Evolutionary conservation across 345 rosid genomes (phyloP), one percentile per base, ranked within the genome.

Genomic region (Cardamine resedifolia): DNA sequence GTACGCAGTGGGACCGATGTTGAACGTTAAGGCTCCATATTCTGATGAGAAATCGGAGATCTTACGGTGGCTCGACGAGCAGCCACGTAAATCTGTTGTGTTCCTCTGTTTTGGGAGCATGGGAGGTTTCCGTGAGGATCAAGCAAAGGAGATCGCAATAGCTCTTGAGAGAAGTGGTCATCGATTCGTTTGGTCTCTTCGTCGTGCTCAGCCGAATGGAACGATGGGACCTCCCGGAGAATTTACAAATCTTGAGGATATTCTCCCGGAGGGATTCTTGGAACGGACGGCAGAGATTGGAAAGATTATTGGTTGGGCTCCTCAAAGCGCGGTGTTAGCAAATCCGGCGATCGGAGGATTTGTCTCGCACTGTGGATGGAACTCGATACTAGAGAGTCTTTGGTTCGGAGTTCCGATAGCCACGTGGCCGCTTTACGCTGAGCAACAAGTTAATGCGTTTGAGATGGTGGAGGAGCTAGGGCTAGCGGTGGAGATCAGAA

Each of bases 101-200:
- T 87, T 87, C 74, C 69, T 89, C 15, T 89, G 88, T 77, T 89
- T 89, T 52, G 87, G 95, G 43, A 87, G 91, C 85, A 62, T 26
- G 71, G 91, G 95, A 58, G 61, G 82, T 38, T 89, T 89, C 38
- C 43, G 30, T 41, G 81, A 50, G 28, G 76, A 68, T 4, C 92
- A 87, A 66, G 60, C 76, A 20, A 78, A 64, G 30, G 81, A 85
- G 58, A 77, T 83, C 1, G 89, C 89, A 0, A 0, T 8, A 3
- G 91, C 80, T 11, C 72, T 87, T 4, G 86, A 85, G 63, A 51
- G 36, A 34, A 73, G 78, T 18, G 84, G 86, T 6, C 74, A 73
- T 2, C 60, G 79, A 0, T 85, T 85, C 60, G 3, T 87, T 14
- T 87, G 92, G 92, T 81, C 90, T 28, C 49, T 87, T 1, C 85